Conservation (phyloP, 164 flowering plant species). For the Taxillus chinensis region DNA sequence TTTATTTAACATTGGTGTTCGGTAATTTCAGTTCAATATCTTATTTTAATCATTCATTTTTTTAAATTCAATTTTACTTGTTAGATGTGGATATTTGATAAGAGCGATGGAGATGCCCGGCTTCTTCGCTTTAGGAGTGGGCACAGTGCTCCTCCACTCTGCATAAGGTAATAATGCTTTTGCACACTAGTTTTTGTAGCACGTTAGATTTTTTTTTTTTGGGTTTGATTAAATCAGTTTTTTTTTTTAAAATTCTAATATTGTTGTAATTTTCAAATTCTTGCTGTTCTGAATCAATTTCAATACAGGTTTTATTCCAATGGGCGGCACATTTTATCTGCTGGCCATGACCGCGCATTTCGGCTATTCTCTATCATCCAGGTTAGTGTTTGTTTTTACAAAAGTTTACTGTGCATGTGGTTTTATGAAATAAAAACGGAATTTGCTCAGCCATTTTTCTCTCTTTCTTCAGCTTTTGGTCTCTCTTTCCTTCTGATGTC, state of each 20-base stretch:
- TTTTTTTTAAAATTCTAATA: too few species aligned
- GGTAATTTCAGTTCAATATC: too few species aligned
- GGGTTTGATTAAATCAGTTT: not conserved
- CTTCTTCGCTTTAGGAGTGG: conserved; percentile 92
- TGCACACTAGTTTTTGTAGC: too few species aligned
- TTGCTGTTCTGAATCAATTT: not conserved
- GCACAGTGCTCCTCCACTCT: conserved; percentile 95
- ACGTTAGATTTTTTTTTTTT: not conserved
- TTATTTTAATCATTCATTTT: not conserved
- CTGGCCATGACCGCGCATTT: conserved; percentile 98
- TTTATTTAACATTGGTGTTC: too few species aligned
- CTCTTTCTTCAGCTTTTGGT: too few species aligned
- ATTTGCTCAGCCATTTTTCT: too few species aligned
- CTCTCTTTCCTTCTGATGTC: too few species aligned
- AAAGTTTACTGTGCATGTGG: too few species aligned
- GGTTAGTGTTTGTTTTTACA: conserved; percentile 21
- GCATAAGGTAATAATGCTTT: conserved; percentile 52
- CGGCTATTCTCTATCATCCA: conserved; percentile 90
- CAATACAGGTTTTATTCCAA: conserved; percentile 73
- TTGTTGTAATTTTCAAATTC: not conserved
- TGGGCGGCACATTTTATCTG: conserved; percentile 92
- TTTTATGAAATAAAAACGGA: too few species aligned
- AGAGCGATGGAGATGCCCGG: conserved; percentile 92
- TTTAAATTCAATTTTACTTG: not conserved
- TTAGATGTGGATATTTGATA: conserved; percentile 97